These are phyloP conservation scores for Pseudozyma tsukubaensis DNA, from an alignment of 1,284 basidiomycete genomes.

Conservation along the genomic window DNA sequence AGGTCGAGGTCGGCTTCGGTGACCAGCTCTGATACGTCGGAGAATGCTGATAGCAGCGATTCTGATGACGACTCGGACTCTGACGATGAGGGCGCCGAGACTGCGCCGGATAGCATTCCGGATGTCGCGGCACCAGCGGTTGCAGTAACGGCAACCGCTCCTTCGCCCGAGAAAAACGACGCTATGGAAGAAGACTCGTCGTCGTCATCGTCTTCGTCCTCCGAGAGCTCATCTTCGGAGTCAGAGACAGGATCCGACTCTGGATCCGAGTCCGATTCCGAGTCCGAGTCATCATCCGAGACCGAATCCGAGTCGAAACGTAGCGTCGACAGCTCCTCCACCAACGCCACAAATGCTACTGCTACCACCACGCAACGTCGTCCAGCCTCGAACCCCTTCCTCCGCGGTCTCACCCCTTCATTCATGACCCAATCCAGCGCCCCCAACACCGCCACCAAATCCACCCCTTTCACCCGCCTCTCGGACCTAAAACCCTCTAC, in stretches of 20 bases:
- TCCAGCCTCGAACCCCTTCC: slow-evolving; percentile 23
- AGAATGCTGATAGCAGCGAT: slow-evolving; percentile 23
- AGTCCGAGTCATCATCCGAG: slow-evolving; percentile 1
- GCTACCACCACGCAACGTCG: slow-evolving; percentile 8
- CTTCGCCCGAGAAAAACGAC: slow-evolving; percentile 1
- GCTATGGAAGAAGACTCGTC: not conserved
- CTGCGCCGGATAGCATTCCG: not conserved
- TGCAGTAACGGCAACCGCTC: not conserved
- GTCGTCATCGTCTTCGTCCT: not conserved
- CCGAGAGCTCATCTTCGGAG: slow-evolving; percentile 12
- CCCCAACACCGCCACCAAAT: slow-evolving; percentile 7
- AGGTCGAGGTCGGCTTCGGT: slow-evolving; percentile 39
- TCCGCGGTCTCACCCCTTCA: slow-evolving; percentile 21
- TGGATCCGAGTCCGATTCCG: slow-evolving; percentile 10
- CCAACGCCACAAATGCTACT: slow-evolving; percentile 1
- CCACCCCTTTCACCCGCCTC: slow-evolving; percentile 47
- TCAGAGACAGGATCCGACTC: slow-evolving; percentile 25
- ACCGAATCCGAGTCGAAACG: not conserved
- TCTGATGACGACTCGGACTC: slow-evolving; percentile 15
- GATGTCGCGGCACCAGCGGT: not conserved
- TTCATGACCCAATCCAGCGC: slow-evolving; percentile 4
- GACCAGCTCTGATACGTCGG: slow-evolving; percentile 45
- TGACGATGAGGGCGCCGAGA: slow-evolving; percentile 9
- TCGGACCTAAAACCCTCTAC: slow-evolving; percentile 54
- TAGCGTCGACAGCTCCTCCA: not conserved